Evolutionary conservation across 2,329 filamentous ascomycete genomes (phyloP), one percentile per base, ranked within the genome.

Genomic region (Trichoderma cornu-damae): DNA sequence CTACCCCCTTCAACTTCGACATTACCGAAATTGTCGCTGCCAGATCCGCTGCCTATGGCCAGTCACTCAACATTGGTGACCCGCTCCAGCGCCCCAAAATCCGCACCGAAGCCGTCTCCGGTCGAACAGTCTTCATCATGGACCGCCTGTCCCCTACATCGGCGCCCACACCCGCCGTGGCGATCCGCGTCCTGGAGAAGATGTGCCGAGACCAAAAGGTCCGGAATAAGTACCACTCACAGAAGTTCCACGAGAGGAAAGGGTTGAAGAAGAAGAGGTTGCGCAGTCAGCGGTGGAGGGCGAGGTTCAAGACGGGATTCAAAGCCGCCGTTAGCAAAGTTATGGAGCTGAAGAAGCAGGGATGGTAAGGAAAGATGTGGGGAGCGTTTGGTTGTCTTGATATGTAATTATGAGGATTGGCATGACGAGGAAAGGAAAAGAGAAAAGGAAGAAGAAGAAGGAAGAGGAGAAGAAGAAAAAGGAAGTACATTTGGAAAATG

Each of bases 191-290:
- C 5, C 69, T 83, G 3, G 67, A 73, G 38, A 64, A 65, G 37
- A 65, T 76, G 50, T 67, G 75, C 30, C 61, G 63, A 4, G 65
- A 69, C 65, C 91, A 93, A 67, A 76, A 72, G 42, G 74, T 94
- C 50, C 76, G 72, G 62, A 58, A 48, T 2, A 84, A 90, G 64
- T 76, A 76, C 53, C 69, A 71, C 18, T 69, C 65, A 61, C 89
- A 94, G 73, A 77, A 78, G 61, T 89, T 84, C 66, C 87, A 95
- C 71, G 89, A 94, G 77, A 76, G 90, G 46, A 80, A 80, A 0
- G 90, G 89, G 2, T 66, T 90, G 66, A 90, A 88, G 80, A 80
- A 86, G 72, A 95, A 94, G 83, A 81, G 89, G 66, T 72, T 90
- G 64, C 77, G 75, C 70, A 85, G 82, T 59, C 77, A 86, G 76